Evolutionary conservation across 768 basidiomycete genomes (phyloP).

Genomic region (Wakefieldia striispora): DNA sequence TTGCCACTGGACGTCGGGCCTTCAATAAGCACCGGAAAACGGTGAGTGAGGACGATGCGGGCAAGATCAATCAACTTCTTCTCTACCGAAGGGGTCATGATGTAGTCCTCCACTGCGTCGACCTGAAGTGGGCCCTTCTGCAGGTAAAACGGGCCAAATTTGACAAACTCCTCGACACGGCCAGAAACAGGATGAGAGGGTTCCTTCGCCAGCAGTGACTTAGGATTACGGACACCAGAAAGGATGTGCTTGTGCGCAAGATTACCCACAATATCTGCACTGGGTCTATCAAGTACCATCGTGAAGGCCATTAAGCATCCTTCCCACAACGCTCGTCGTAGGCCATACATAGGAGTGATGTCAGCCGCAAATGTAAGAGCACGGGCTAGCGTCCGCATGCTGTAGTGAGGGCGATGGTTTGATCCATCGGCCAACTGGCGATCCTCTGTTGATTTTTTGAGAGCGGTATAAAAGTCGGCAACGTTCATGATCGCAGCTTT

Average conservation of each 20-base stretch:
- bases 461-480: slow-evolving; percentile 83
- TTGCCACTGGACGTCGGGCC: slow-evolving; percentile 98
- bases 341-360: slow-evolving; percentile 68
- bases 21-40: slow-evolving; percentile 95
- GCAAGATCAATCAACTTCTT: slow-evolving; percentile 93
- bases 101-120: slow-evolving; percentile 74
- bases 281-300: slow-evolving; percentile 81
- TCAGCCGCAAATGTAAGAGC: slow-evolving; percentile 89
- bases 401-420: slow-evolving; percentile 91
- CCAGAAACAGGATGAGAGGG: slow-evolving; percentile 52
- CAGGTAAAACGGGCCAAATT: slow-evolving; percentile 90
- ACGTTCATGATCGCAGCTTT: slow-evolving; percentile 85
- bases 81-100: slow-evolving; percentile 94
- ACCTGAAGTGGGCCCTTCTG: slow-evolving; percentile 69
- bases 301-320: slow-evolving; percentile 98
- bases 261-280: slow-evolving; percentile 60
- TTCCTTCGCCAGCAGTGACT: slow-evolving; percentile 69
- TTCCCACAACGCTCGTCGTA: slow-evolving; percentile 91
- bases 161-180: slow-evolving; percentile 58
- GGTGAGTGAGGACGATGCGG: slow-evolving; percentile 81
- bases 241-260: slow-evolving; percentile 80
- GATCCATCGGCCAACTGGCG: slow-evolving; percentile 89
- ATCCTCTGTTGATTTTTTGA: slow-evolving; percentile 71
- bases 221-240: slow-evolving; percentile 73
- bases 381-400: slow-evolving; percentile 92